Base-by-base conservation (phyloP, 441 rosid genomes). In the Geranium incanum region DNA sequence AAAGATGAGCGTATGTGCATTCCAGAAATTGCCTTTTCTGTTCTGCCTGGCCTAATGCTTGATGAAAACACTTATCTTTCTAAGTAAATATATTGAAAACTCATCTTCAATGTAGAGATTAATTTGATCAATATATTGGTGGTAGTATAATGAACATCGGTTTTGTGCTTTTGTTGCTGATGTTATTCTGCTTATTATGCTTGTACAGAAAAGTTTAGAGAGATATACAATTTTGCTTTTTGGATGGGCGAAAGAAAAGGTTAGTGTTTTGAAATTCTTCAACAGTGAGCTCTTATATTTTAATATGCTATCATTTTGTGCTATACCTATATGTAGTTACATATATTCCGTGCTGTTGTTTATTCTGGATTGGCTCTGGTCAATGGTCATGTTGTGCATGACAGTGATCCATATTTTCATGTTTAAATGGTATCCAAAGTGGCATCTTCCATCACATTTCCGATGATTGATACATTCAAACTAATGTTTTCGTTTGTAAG, bases 181-280 rank as follows among this genome's bases (percentile, higher is more conserved):
- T 59, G 50, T 73, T 69, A 50, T 75, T 79, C 33, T 33, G 55
- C 39, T 69, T 69, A 38, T 76, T 75, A 72, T 71, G 67, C 55
- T 74, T 79, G 12, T 79, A 4, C 99, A 95, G 99, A 90, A 80
- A 95, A 92, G 81, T 95, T 95, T 67, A 88, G 90, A 28, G 97
- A 95, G 68, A 92, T 95, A 66, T 89, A 95, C 78, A 92, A 90
- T 81, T 95, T 90, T 77, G 94, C 99, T 70, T 95, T 95, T 92
- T 83, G 95, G 88, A 66, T 95, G 99, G 99, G 97, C 99, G 67
- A 95, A 89, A 82, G 99, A 95, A 84, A 95, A 95, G 97, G 99
- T 94, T 63, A 63, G 37, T 63, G 36, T 23, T 9, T 60, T 12
- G 12, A 12, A 48, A 28, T 48, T 48, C 8, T 9, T 48, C n/a